phyloP scores from a whole-genome alignment of 2,329 filamentous ascomycete genomes.

The Aspergillus tubingensis region DNA sequence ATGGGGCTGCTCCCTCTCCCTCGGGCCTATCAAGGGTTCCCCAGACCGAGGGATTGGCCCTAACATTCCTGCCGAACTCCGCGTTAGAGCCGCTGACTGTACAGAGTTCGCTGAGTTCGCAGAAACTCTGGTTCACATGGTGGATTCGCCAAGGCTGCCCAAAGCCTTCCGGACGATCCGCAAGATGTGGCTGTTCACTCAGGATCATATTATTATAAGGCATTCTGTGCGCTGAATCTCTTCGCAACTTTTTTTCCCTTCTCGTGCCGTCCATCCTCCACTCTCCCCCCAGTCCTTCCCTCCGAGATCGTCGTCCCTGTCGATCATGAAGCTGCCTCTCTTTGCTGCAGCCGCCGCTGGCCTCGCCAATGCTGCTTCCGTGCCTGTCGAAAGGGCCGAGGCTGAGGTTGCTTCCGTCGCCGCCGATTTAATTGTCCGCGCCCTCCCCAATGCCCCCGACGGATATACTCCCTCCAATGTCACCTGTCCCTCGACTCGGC shows the following conservation, averaged over 20 bases:
- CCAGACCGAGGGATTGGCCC: background rate
- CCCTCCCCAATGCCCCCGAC: constrained; percentile 59
- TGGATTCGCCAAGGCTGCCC: constrained; percentile 4
- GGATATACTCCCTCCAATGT: constrained; percentile 71
- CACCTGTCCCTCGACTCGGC: constrained; percentile 68
- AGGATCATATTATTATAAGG: background rate
- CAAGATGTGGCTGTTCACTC: background rate
- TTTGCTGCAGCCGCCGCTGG: constrained; percentile 8
- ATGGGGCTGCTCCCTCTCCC: background rate
- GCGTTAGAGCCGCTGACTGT: background rate
- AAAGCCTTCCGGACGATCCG: constrained; percentile 9
- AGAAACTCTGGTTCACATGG: background rate
- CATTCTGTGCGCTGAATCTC: background rate
- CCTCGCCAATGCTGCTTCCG: constrained; percentile 8
- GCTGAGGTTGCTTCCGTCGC: constrained; percentile 8
- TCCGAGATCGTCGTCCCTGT: background rate
- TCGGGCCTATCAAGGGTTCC: background rate
- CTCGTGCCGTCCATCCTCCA: background rate
- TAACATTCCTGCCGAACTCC: background rate
- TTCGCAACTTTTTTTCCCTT: too few relatives aligned
- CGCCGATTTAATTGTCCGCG: constrained; percentile 31
- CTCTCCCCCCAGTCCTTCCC: background rate
- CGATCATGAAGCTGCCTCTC: constrained; percentile 16
- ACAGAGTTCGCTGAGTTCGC: background rate
- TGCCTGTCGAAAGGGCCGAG: background rate